Evolutionary conservation across 2,329 filamentous ascomycete species (phyloP).

Genomic region (Colletotrichum sp.): DNA sequence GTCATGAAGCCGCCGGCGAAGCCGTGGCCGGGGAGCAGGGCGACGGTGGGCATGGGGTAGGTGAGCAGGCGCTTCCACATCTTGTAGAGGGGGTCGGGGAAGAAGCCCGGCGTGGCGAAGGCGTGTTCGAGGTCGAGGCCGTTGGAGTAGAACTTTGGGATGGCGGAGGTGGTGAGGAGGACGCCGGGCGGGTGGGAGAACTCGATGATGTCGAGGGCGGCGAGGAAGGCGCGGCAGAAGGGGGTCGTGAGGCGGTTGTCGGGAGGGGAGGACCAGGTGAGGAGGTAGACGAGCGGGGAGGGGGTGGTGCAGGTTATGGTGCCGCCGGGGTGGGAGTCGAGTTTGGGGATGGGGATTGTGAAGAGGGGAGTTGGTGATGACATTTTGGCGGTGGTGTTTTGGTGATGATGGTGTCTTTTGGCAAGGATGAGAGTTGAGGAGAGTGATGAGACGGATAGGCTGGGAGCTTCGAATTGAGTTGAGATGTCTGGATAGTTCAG

Average conservation of each 20-base stretch:
- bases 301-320: constrained; percentile 68
- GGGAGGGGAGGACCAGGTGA: constrained; percentile 72
- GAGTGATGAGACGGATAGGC: neutral
- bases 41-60: constrained; percentile 82
- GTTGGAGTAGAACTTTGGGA: constrained; percentile 83
- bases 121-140: constrained; percentile 79
- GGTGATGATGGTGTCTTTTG: neutral
- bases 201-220: constrained; percentile 78
- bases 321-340: constrained; percentile 54
- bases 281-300: constrained; percentile 67
- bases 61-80: constrained; percentile 66
- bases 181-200: constrained; percentile 66
- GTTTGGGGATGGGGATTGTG: constrained; percentile 59
- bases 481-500: neutral
- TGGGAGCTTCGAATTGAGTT: neutral
- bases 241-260: constrained; percentile 78
- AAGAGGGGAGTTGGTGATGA: constrained; percentile 50
- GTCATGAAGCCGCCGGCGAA: constrained; percentile 86
- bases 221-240: constrained; percentile 70
- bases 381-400: constrained; percentile 24
- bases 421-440: neutral
- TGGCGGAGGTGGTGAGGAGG: constrained; percentile 76
- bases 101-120: constrained; percentile 64
- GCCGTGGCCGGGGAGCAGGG: constrained; percentile 80
- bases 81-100: constrained; percentile 63